Evolutionary conservation across 2,329 filamentous ascomycete species (phyloP).

Genomic region (Clonostachys sp.): DNA sequence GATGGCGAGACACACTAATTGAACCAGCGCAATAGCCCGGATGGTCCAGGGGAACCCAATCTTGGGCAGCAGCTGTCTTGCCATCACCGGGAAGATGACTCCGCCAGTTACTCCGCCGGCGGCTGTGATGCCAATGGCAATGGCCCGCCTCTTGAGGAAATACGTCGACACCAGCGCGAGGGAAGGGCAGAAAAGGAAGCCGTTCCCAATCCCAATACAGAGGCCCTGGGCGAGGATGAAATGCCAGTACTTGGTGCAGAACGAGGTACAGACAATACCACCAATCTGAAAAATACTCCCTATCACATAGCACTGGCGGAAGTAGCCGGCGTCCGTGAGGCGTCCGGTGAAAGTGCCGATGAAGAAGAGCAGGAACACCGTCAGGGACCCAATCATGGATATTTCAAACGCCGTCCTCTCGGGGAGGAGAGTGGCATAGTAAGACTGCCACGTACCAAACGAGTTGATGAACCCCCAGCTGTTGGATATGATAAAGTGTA

Average conservation of each 20-base stretch:
- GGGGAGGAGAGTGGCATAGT: conserved; percentile 37
- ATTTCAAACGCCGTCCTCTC: conserved; percentile 27
- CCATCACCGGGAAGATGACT: conserved; percentile 45
- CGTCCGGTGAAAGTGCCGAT: conserved; percentile 48
- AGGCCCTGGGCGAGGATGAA: conserved; percentile 52
- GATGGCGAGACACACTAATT: conserved; percentile 34
- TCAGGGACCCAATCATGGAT: conserved; percentile 51
- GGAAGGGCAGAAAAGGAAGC: conserved; percentile 59
- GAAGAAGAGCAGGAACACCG: conserved; percentile 51
- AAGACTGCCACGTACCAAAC: conserved; percentile 51
- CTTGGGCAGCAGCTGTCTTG: conserved; percentile 14
- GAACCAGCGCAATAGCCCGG: conserved; percentile 56
- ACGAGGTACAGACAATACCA: conserved; percentile 43
- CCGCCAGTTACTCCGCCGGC: conserved; percentile 56
- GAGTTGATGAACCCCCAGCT: conserved; percentile 46
- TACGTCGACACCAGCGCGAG: conserved; percentile 65
- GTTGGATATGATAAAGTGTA: conserved; percentile 2
- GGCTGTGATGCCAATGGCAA: conserved; percentile 59
- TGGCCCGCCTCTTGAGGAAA: conserved; percentile 49
- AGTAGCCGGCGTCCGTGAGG: conserved; percentile 48
- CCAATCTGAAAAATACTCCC: conserved; percentile 36
- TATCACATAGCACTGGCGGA: conserved; percentile 31
- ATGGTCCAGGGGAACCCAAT: conserved; percentile 46
- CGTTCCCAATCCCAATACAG: conserved; percentile 54
- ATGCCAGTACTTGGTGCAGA: conserved; percentile 48